Percentiles rank a stretch among this genome's conserved stretches.
Evolutionary conservation across 1,284 basidiomycete genomes (phyloP).

Genomic region (Apiotrichum sp.): DNA sequence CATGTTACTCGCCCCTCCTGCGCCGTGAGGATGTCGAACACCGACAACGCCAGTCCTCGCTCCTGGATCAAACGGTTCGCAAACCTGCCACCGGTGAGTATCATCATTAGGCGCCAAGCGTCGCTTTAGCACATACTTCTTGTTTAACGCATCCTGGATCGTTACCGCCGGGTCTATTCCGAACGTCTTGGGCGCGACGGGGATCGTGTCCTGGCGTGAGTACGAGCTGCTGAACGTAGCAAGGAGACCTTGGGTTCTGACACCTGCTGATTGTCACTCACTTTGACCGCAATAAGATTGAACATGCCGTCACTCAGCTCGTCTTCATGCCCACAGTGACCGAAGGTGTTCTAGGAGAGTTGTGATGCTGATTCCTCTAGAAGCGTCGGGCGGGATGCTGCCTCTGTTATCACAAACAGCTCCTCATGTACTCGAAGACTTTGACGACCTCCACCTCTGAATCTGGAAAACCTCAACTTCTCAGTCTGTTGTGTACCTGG

Average conservation of each 20-base stretch:
- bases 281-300: slow-evolving; percentile 41
- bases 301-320: slow-evolving; percentile 67
- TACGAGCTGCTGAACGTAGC: neutral
- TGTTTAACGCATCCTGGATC: slow-evolving; percentile 45
- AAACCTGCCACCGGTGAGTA: slow-evolving; percentile 56
- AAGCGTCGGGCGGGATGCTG: too few relatives aligned
- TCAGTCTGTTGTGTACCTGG: too few relatives aligned
- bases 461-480: too few relatives aligned
- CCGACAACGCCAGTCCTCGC: slow-evolving; percentile 80
- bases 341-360: too few relatives aligned
- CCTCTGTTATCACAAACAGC: too few relatives aligned
- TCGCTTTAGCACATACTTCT: slow-evolving; percentile 30
- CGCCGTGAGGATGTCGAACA: slow-evolving; percentile 78
- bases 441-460: too few relatives aligned
- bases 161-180: slow-evolving; percentile 35
- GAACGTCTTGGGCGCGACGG: slow-evolving; percentile 45
- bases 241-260: slow-evolving; percentile 41
- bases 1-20: slow-evolving; percentile 90
- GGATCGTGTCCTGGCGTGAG: slow-evolving; percentile 43
- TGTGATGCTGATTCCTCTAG: too few relatives aligned
- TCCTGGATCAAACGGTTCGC: slow-evolving; percentile 88
- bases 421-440: too few relatives aligned
- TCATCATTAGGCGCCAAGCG: neutral
- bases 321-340: neutral
- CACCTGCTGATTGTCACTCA: slow-evolving; percentile 81